Evolutionary conservation across 495 filamentous ascomycete species (phyloP).

Genomic region (Podospora pseudocomata): DNA sequence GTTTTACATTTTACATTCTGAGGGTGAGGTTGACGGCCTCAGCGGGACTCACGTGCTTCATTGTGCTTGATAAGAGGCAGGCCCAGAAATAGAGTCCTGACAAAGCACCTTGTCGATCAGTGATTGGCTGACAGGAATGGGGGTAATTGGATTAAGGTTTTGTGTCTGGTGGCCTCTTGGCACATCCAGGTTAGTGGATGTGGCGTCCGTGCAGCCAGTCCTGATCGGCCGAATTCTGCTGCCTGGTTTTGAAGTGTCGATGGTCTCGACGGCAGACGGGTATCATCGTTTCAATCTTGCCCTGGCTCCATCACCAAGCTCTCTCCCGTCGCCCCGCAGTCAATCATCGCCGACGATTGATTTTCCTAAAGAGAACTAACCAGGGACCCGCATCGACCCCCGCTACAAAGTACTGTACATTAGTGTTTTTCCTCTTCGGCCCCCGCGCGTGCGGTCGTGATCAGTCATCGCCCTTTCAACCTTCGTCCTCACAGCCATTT

Average conservation of each 20-base stretch:
- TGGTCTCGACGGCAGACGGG: not conserved
- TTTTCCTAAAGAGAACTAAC: not conserved
- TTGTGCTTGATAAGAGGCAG: not conserved
- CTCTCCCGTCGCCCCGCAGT: not conserved
- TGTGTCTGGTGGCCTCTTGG: not conserved
- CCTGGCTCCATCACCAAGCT: not conserved
- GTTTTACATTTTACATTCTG: not conserved
- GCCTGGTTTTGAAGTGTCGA: not conserved
- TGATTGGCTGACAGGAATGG: not conserved
- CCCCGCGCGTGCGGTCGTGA: not conserved
- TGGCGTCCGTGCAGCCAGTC: not conserved
- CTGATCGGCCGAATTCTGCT: slow-evolving; percentile 5
- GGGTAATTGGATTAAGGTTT: slow-evolving; percentile 7
- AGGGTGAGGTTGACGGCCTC: not conserved
- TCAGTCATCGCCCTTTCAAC: slow-evolving; percentile 5
- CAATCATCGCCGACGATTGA: not conserved
- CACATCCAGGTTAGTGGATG: not conserved
- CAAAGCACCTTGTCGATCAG: not conserved
- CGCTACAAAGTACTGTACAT: not conserved
- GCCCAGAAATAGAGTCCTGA: slow-evolving; percentile 8
- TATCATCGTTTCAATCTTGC: not conserved
- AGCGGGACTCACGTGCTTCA: not conserved
- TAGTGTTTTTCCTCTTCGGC: not conserved
- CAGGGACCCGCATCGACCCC: not conserved
- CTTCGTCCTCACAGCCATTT: not conserved